Evolutionary conservation across 2,329 filamentous ascomycete species (phyloP).

Genomic region (Diaporthe ilicicola): DNA sequence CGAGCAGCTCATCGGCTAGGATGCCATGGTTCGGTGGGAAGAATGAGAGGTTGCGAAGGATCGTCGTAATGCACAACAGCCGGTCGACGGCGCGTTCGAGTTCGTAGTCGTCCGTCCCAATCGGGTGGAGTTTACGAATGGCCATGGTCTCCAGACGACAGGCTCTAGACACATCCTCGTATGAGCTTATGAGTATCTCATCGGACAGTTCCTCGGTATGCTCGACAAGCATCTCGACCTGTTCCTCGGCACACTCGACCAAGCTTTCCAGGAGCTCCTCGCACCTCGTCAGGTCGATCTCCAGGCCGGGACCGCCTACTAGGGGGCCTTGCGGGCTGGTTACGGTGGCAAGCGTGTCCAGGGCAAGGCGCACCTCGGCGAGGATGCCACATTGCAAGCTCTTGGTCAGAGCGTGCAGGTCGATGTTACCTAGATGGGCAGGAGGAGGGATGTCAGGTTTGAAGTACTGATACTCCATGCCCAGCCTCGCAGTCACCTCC

Average conservation of each 20-base stretch:
- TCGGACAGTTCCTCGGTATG: slow-evolving; percentile 87
- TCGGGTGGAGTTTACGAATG: slow-evolving; percentile 75
- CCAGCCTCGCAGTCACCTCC: slow-evolving; percentile 69
- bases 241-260: slow-evolving; percentile 89
- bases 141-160: slow-evolving; percentile 77
- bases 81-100: slow-evolving; percentile 87
- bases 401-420: slow-evolving; percentile 88
- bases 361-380: slow-evolving; percentile 85
- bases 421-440: slow-evolving; percentile 84
- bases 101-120: slow-evolving; percentile 81
- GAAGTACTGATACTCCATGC: slow-evolving; percentile 70
- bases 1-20: slow-evolving; percentile 78
- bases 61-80: slow-evolving; percentile 89
- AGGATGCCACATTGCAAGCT: slow-evolving; percentile 91
- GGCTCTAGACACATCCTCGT: slow-evolving; percentile 87
- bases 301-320: slow-evolving; percentile 55
- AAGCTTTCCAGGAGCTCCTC: slow-evolving; percentile 90
- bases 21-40: slow-evolving; percentile 75
- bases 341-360: slow-evolving; percentile 82
- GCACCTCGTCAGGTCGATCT: slow-evolving; percentile 74
- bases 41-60: slow-evolving; percentile 93
- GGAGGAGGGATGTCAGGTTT: slow-evolving; percentile 80
- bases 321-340: slow-evolving; percentile 66
- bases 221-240: slow-evolving; percentile 84
- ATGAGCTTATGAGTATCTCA: slow-evolving; percentile 81